Evolutionary conservation across 305 asterid genomes (phyloP).

Genomic region (Solanum chacoense): DNA sequence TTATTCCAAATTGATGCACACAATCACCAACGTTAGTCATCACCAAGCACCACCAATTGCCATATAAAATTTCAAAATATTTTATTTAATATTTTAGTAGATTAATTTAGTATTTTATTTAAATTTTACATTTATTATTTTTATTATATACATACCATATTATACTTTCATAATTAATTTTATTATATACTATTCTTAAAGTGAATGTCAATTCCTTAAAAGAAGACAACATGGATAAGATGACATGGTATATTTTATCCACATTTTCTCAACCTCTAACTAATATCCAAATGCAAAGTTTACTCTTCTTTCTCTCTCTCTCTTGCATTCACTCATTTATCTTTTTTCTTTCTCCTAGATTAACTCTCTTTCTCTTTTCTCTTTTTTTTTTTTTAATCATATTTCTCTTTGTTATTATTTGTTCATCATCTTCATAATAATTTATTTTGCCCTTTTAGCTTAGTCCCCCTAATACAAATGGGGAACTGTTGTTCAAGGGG

Average conservation of each 20-base stretch:
- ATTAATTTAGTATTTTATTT: no score
- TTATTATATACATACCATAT: no score
- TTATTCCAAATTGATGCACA: background rate
- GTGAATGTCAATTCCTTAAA: no score
- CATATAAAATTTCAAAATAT: background rate
- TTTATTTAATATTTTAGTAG: no score
- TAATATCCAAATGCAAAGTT: background rate
- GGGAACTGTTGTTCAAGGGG: conserved; percentile 63
- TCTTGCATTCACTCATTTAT: background rate
- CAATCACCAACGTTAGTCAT: background rate
- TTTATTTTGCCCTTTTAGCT: background rate
- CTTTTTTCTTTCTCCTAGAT: background rate
- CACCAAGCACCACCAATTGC: background rate
- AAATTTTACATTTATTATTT: no score
- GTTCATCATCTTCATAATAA: background rate
- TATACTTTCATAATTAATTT: no score
- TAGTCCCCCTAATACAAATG: conserved; percentile 29
- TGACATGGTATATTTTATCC: no score
- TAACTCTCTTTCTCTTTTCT: background rate
- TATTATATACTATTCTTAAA: no score
- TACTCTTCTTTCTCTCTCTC: background rate
- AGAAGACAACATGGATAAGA: no score
- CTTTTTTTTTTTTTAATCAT: background rate
- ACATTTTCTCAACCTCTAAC: no score
- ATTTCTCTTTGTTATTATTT: background rate